Evolutionary conservation across 176 grass and related monocot genomes (phyloP), one percentile per base, ranked within the genome.

Genomic region (maize (Zea mays)): DNA sequence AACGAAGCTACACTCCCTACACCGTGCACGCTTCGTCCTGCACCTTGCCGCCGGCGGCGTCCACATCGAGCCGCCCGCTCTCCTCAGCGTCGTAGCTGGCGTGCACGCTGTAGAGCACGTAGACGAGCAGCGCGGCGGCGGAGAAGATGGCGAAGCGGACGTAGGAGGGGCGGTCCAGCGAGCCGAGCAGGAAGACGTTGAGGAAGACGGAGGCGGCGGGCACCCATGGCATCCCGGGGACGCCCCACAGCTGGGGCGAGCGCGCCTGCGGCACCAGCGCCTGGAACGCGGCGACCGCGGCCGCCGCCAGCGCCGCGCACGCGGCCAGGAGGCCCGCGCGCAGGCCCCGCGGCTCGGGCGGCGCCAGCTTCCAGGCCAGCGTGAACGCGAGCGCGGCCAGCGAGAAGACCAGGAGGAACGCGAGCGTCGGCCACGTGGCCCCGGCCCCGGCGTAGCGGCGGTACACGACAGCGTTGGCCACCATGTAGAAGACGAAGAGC

Each of bases 401-500:
- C 27, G 96, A 92, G 87, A 99, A 89, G 43, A 61, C 37, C 0
- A 50, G 6, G 17, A 99, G 81, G 84, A 95, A 99, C n/a, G 71
- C 80, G 1, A 90, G 56, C 41, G 90, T 90, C 40, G 83, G 87
- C 87, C 84, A 85, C 48, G 4, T 72, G 6, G 38, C 33, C 33
- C 45, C 47, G 19, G n/a, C 36, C 8, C 10, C 69, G 2, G 78
- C 90, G 71, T 98, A 99, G 35, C 96, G 96, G 77, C 85, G 92
- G 83, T 92, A 99, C 19, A 99, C 62, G 37, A 99, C 80, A 49
- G 96, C 96, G 73, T 95, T 99, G 80, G 89, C 86, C 14, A 99
- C 96, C 92, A 99, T 99, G 88, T 99, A 99, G 82, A 99, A 99
- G 71, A 99, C 96, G 75, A 95, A 95, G 83, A 99, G 91, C 60